Conservation (phyloP, 2,329 filamentous ascomycete species). For the Bertia moriformis region DNA sequence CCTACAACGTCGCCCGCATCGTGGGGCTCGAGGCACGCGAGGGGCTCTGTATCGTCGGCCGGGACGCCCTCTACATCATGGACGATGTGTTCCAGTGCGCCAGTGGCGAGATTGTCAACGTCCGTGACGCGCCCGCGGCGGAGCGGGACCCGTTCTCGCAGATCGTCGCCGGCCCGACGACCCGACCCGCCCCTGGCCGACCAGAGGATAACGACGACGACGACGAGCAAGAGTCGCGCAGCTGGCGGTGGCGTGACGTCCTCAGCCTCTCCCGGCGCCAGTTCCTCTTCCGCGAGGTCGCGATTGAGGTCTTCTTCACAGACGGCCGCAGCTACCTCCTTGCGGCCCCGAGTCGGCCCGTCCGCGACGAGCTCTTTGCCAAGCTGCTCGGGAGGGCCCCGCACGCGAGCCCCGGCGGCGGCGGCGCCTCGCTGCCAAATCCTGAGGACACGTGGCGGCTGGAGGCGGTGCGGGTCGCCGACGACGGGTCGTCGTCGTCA, state of each 20-base stretch:
- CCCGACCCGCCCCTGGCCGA: slow-evolving; percentile 36
- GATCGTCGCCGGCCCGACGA: slow-evolving; percentile 66
- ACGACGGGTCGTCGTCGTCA: slow-evolving; percentile 37
- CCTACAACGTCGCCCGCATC: slow-evolving; percentile 90
- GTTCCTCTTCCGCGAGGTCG: slow-evolving; percentile 89
- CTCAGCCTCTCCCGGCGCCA: slow-evolving; percentile 91
- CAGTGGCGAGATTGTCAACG: slow-evolving; percentile 91
- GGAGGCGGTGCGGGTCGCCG: slow-evolving; percentile 60
- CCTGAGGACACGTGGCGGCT: slow-evolving; percentile 85
- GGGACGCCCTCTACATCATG: slow-evolving; percentile 82
- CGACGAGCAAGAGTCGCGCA: slow-evolving; percentile 68
- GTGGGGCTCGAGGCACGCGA: slow-evolving; percentile 87
- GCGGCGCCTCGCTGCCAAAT: slow-evolving; percentile 55
- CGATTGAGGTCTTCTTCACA: slow-evolving; percentile 89
- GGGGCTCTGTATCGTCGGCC: slow-evolving; percentile 82
- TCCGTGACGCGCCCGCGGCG: slow-evolving; percentile 80
- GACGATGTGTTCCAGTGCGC: slow-evolving; percentile 92
- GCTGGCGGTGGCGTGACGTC: slow-evolving; percentile 88
- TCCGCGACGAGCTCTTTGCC: slow-evolving; percentile 67
- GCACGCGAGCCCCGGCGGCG: slow-evolving; percentile 57
- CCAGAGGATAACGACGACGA: slow-evolving; percentile 16
- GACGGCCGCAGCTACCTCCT: slow-evolving; percentile 90
- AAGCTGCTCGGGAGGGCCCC: slow-evolving; percentile 68
- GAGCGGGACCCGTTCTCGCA: slow-evolving; percentile 92
- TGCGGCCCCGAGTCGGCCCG: slow-evolving; percentile 60